These are phyloP conservation scores for Trichoderma pleuroti DNA, from an alignment of 2,329 filamentous ascomycete genomes.

Conservation along the genomic window DNA sequence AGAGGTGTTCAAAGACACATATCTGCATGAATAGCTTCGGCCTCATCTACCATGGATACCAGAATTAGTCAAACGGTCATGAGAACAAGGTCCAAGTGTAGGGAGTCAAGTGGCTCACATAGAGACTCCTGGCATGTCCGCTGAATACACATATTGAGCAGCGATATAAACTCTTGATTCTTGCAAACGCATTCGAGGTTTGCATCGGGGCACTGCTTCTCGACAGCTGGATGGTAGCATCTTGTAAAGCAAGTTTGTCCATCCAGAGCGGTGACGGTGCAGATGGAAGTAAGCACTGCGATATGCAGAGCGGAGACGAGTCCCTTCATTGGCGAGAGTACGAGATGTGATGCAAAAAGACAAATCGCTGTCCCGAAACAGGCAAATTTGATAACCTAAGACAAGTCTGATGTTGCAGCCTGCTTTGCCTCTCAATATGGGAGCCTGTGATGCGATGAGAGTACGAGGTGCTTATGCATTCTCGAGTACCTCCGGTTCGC, in stretches of 20 bases:
- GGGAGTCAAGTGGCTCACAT: background rate
- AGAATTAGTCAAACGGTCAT: background rate
- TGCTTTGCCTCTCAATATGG: background rate
- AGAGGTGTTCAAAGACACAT: background rate
- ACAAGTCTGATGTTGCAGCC: background rate
- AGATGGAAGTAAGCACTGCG: background rate
- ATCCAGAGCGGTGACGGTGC: slow-evolving; percentile 2
- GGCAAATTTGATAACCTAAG: background rate
- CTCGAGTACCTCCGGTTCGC: background rate
- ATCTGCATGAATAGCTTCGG: background rate
- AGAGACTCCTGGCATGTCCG: slow-evolving; percentile 14
- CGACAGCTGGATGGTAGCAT: slow-evolving; percentile 4
- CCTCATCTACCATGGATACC: background rate
- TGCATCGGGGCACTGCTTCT: slow-evolving; percentile 6
- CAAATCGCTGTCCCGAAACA: background rate
- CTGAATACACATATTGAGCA: slow-evolving; percentile 12
- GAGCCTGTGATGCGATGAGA: background rate
- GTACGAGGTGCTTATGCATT: background rate
- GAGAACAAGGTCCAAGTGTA: background rate
- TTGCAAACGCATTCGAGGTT: slow-evolving; percentile 7
- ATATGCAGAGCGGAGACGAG: slow-evolving; percentile 3
- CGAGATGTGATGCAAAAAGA: background rate
- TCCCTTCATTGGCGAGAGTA: slow-evolving; percentile 1
- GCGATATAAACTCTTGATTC: slow-evolving; percentile 5
- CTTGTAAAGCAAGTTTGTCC: slow-evolving; percentile 3